Evolutionary conservation across 805 yeast genomes (phyloP).

Genomic region (Peterozyma toletana): DNA sequence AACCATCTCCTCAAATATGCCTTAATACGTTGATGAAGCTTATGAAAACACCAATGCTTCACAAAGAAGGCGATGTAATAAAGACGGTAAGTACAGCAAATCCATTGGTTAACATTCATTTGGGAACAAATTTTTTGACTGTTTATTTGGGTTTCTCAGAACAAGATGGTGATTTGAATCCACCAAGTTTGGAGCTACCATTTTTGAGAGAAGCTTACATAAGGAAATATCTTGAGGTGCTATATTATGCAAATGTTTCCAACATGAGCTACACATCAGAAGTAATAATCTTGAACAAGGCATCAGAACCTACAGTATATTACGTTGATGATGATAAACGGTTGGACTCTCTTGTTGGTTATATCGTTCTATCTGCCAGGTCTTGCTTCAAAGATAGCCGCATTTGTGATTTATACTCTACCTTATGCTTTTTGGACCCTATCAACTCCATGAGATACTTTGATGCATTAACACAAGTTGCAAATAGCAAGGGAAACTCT

Average conservation of each 20-base stretch:
- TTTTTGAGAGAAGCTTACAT: slow-evolving; percentile 40
- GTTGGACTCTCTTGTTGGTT: slow-evolving; percentile 12
- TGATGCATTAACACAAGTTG: slow-evolving; percentile 48
- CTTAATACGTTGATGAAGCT: slow-evolving; percentile 55
- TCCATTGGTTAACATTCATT: slow-evolving; percentile 44
- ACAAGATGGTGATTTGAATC: slow-evolving; percentile 12
- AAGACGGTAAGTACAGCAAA: slow-evolving; percentile 51
- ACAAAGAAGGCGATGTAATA: slow-evolving; percentile 32
- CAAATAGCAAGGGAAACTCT: slow-evolving; percentile 39
- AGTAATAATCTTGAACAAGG: background rate
- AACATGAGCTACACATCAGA: background rate
- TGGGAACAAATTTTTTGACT: slow-evolving; percentile 47
- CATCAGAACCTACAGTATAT: background rate
- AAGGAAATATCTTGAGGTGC: slow-evolving; percentile 46
- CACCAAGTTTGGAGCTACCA: slow-evolving; percentile 37
- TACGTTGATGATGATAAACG: slow-evolving; percentile 1
- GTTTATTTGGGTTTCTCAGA: slow-evolving; percentile 38
- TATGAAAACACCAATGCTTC: slow-evolving; percentile 56
- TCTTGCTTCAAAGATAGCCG: slow-evolving; percentile 42
- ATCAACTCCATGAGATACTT: slow-evolving; percentile 40
- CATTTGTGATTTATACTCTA: slow-evolving; percentile 39
- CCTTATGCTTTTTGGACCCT: slow-evolving; percentile 34
- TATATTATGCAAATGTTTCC: slow-evolving; percentile 1
- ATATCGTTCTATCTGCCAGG: slow-evolving; percentile 39
- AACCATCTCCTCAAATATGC: slow-evolving; percentile 53